Percentiles rank a stretch among this genome's conserved stretches.
Evolutionary conservation across 352 stramenopile species (phyloP).

Genomic region (Globisporangium ultimum): DNA sequence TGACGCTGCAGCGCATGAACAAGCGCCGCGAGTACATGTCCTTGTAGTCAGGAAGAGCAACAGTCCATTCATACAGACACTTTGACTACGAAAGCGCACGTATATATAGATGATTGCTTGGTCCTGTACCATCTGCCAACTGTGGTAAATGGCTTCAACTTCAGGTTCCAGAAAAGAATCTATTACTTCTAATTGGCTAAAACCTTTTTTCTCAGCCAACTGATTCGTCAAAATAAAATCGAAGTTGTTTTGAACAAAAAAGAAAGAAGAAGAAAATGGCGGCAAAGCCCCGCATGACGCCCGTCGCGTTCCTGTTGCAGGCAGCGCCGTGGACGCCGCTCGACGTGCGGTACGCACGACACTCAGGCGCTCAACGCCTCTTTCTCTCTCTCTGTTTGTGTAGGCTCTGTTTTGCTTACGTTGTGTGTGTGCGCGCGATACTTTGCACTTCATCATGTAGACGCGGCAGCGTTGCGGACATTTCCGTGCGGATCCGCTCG

Average conservation of each 20-base stretch:
- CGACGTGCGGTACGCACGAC: slow-evolving; percentile 29
- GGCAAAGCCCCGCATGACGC: slow-evolving; percentile 14
- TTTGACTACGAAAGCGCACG: too few relatives aligned
- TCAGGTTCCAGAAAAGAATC: too few relatives aligned
- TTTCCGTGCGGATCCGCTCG: slow-evolving; percentile 29
- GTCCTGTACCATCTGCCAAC: too few relatives aligned
- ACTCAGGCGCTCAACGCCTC: too few relatives aligned
- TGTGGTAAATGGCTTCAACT: too few relatives aligned
- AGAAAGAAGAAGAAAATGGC: neutral
- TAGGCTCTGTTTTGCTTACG: slow-evolving; percentile 1
- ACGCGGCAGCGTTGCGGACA: slow-evolving; percentile 46
- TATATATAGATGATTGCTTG: too few relatives aligned
- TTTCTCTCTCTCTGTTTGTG: neutral
- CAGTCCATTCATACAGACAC: neutral
- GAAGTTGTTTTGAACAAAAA: neutral
- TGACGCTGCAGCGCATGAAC: slow-evolving; percentile 16
- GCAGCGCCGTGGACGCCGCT: slow-evolving; percentile 43
- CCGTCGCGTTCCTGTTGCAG: slow-evolving; percentile 52
- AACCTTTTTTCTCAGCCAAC: too few relatives aligned
- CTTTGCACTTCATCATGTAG: slow-evolving; percentile 8
- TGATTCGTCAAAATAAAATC: neutral
- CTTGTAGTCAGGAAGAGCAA: slow-evolving; percentile 2
- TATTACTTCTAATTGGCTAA: too few relatives aligned
- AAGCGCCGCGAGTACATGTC: slow-evolving; percentile 18
- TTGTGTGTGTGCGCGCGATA: neutral